phyloP scores from a whole-genome alignment of 208 protist species.

The Naegleria fowleri region DNA sequence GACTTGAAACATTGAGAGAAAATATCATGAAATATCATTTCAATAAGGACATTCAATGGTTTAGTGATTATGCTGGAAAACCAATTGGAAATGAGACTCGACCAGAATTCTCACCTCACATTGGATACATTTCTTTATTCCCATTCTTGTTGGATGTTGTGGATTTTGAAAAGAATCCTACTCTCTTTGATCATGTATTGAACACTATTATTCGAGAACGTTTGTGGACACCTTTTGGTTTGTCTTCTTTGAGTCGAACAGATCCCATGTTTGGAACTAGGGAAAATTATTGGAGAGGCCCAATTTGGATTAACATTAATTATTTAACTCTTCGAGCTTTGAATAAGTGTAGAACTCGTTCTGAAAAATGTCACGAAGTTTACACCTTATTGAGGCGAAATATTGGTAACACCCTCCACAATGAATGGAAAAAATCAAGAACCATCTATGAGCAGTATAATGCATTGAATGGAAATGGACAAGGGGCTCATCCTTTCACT shows the following conservation, averaged over 20 bases:
- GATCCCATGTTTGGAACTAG: conserved; percentile 32
- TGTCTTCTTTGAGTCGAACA: conserved; percentile 28
- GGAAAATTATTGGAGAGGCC: conserved; percentile 75
- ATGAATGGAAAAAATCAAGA: conserved; percentile 47
- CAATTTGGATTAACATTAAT: conserved; percentile 81
- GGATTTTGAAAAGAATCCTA: neutral
- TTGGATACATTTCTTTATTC: conserved; percentile 66
- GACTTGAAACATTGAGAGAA: neutral
- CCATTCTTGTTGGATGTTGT: conserved; percentile 49
- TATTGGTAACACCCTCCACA: conserved; percentile 46
- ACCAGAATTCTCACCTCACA: conserved; percentile 28
- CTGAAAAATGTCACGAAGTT: conserved; percentile 21
- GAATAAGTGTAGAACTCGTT: neutral
- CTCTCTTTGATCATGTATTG: conserved; percentile 8
- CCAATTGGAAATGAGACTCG: neutral
- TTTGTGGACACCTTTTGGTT: conserved; percentile 42
- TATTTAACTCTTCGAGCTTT: conserved; percentile 58
- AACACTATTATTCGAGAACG: conserved; percentile 3
- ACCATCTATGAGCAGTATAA: conserved; percentile 69
- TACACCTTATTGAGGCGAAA: conserved; percentile 48
- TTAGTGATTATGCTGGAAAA: conserved; percentile 38
- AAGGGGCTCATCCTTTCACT: conserved; percentile 59
- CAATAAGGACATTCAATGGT: conserved; percentile 33
- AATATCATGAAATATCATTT: conserved; percentile 39
- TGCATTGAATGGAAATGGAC: conserved; percentile 48